These are phyloP conservation scores for Dendrobium officinale DNA, from an alignment of 106 monocot genomes.

Conservation along the genomic window DNA sequence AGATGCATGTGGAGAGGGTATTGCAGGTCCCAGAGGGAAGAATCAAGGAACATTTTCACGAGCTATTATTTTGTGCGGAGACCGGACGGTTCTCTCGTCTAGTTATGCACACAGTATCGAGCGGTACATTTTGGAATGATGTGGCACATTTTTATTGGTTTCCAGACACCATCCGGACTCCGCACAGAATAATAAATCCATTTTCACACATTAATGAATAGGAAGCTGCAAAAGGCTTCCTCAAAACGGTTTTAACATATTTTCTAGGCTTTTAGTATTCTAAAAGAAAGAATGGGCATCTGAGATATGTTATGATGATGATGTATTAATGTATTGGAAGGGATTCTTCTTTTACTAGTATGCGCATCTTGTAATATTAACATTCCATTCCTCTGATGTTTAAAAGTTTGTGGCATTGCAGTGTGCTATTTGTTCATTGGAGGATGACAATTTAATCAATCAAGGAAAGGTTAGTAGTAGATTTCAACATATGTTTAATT, in stretches of 20 bases:
- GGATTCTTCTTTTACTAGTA: neutral
- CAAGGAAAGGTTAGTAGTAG: slow-evolving; percentile 44
- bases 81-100: no score
- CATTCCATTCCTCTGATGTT: neutral
- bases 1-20: no score
- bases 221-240: neutral
- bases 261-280: neutral
- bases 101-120: no score
- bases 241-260: neutral
- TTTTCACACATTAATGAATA: neutral
- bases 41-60: no score
- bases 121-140: no score
- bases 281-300: neutral
- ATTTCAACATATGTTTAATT: neutral
- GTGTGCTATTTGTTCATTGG: slow-evolving; percentile 90
- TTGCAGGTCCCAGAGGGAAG: no score
- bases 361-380: neutral
- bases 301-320: neutral
- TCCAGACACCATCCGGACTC: no score
- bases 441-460: slow-evolving; percentile 53
- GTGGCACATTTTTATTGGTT: no score
- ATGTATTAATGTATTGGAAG: neutral
- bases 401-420: slow-evolving; percentile 17
- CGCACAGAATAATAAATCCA: no score
- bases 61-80: no score